Base-by-base conservation (phyloP, 2,329 filamentous ascomycete genomes). In the Didymellaceae sp. region DNA sequence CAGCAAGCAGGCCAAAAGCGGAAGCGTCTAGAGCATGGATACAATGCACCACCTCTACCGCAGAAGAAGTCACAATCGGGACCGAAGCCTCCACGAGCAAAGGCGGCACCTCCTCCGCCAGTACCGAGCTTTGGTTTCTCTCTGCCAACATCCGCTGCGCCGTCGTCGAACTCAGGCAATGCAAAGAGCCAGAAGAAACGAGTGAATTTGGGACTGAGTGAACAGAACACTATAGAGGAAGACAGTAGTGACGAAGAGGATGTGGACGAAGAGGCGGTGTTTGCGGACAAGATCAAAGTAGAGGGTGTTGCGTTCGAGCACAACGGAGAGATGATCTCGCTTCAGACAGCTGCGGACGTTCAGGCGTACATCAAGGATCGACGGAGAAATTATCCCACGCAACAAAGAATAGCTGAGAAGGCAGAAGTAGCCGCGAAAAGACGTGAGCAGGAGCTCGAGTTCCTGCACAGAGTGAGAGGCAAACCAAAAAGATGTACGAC, bases 281-380 rank as follows among this genome's bases (percentile, higher is more conserved):
- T 72, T 55, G 61, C 58, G 11, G 58, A 75, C 68, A 66, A 62
- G 24, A 37, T 61, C 14, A 59, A 76, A 81, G 50, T 80, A 71
- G 44, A 82, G 82, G 61, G 82, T 78, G 85, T 82, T 24, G 74
- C 77, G 25, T 80, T 87, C 55, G 80, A 82, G 47, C 83, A 84
- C 61, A 77, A 79, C 58, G 82, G 82, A n/a, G 71, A 78, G 61
- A 77, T 81, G 34, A 68, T 81, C 3, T 80, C 76, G 0, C 68
- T 87, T 18, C 77, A 78, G 45, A 79, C 78, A 6, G 70, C 80
- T 13, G 83, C 83, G 51, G 91, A 97, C 66, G 80, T 97, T 46
- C 82, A 85, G 18, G 83, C 85, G 6, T 97, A 91, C 85, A 84
- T 95, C 56, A 85, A 85, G 40, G 91, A 96, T 71, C 85, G 93